Percentiles rank a stretch among this genome's conserved stretches.
These are phyloP conservation scores for Erodium chrysanthum DNA, from an alignment of 441 rosid genomes.

Conservation along the genomic window DNA sequence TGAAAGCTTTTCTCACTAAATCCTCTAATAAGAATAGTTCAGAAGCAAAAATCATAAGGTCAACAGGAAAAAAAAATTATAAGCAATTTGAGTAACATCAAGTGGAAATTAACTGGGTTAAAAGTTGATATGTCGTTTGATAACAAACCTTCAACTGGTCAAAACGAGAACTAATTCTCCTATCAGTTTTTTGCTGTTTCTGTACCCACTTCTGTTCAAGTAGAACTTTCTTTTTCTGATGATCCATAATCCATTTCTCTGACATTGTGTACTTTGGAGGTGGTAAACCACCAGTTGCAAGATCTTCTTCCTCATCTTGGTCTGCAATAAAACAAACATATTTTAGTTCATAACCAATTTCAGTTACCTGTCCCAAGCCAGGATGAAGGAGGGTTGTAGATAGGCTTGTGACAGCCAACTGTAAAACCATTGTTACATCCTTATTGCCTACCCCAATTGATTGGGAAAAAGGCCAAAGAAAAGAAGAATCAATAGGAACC, in stretches of 20 bases:
- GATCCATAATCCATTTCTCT: constrained; percentile 77
- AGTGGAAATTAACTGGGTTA: constrained; percentile 11
- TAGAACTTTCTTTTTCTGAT: constrained; percentile 44
- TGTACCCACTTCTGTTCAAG: constrained; percentile 49
- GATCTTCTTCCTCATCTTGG: constrained; percentile 48
- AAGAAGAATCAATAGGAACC: constrained; percentile 21
- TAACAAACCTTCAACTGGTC: constrained; percentile 60
- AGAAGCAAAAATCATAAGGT: too few relatives aligned
- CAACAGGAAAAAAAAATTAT: too few relatives aligned
- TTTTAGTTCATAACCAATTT: constrained; percentile 17
- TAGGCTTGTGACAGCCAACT: too few relatives aligned
- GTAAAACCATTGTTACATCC: too few relatives aligned
- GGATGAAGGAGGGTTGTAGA: too few relatives aligned
- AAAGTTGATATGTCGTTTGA: constrained; percentile 11
- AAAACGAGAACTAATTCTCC: constrained; percentile 47
- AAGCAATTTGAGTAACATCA: constrained; percentile 7
- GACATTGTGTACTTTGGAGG: constrained; percentile 71
- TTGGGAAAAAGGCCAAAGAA: too few relatives aligned
- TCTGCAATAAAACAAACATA: constrained; percentile 32
- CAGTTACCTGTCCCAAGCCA: too few relatives aligned
- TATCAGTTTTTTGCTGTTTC: constrained; percentile 57
- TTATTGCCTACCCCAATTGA: too few relatives aligned
- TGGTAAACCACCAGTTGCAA: constrained; percentile 30
- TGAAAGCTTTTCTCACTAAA: neutral
- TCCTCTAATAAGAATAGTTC: too few relatives aligned